Conservation (phyloP, 371 early-diverging fungal genomes). For the Zychaea mexicana region DNA sequence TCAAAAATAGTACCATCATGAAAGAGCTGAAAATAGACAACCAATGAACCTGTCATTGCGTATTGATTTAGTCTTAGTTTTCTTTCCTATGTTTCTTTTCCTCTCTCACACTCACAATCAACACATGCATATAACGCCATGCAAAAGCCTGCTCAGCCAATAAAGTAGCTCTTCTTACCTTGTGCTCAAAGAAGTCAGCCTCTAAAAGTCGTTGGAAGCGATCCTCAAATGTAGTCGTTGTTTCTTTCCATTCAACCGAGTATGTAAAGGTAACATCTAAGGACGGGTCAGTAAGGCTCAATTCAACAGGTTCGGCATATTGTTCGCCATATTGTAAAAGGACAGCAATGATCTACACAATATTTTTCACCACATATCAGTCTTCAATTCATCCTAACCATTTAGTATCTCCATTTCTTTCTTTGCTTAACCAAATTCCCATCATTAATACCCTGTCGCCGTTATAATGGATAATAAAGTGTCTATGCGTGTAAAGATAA, state of each 20-base stretch:
- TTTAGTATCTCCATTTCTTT: neutral
- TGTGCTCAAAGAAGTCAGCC: slow-evolving; percentile 78
- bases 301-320: slow-evolving; percentile 37
- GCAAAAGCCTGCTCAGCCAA: too few species aligned
- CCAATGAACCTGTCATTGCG: slow-evolving; percentile 81
- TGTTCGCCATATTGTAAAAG: slow-evolving; percentile 37
- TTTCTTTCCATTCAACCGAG: slow-evolving; percentile 67
- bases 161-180: slow-evolving; percentile 40
- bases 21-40: slow-evolving; percentile 85
- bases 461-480: slow-evolving; percentile 65
- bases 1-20: slow-evolving; percentile 82
- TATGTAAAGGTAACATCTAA: slow-evolving; percentile 71
- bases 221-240: slow-evolving; percentile 58
- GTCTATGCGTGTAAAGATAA: slow-evolving; percentile 66
- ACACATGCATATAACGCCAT: too few species aligned
- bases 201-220: slow-evolving; percentile 75
- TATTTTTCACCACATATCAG: neutral
- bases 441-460: slow-evolving; percentile 37
- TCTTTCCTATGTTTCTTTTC: too few species aligned
- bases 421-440: neutral
- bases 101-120: neutral
- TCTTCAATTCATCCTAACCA: too few species aligned
- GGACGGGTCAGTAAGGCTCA: slow-evolving; percentile 16
- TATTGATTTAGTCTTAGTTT: too few species aligned
- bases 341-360: slow-evolving; percentile 59